phyloP scores from a whole-genome alignment of 176 grass and related monocot species.

The Eleusine indica region DNA sequence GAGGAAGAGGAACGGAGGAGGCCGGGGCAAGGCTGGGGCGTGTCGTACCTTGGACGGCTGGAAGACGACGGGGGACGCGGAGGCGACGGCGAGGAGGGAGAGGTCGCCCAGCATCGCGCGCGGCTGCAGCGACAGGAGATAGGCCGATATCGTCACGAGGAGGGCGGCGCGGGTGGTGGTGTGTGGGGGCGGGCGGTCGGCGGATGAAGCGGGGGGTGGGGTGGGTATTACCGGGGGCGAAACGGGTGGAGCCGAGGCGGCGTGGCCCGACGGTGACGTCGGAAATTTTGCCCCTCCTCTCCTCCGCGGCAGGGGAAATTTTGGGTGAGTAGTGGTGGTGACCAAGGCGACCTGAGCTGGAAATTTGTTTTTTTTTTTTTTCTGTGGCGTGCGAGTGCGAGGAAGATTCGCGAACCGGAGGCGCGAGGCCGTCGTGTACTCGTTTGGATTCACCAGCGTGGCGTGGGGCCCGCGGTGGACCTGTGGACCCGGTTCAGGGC shows the following conservation, averaged over 20 bases:
- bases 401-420: conserved; percentile 32
- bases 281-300: neutral
- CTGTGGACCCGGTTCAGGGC: neutral
- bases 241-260: conserved; percentile 30
- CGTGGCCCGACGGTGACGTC: conserved; percentile 19
- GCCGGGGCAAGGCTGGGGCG: neutral
- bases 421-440: too few species aligned
- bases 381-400: neutral
- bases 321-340: neutral
- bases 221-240: neutral
- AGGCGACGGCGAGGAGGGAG: conserved; percentile 46
- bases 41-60: conserved; percentile 38
- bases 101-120: conserved; percentile 49
- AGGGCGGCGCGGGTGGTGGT: too few species aligned
- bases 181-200: neutral
- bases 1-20: neutral
- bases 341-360: neutral
- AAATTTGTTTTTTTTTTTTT: neutral
- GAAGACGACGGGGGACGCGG: conserved; percentile 45
- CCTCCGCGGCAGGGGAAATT: neutral
- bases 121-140: neutral
- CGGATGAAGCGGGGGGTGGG: neutral
- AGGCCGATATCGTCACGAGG: neutral
- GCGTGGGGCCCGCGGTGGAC: neutral
- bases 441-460: neutral